phyloP scores from a whole-genome alignment of 2,329 filamentous ascomycete genomes.

The Epichloe glyceriae region DNA sequence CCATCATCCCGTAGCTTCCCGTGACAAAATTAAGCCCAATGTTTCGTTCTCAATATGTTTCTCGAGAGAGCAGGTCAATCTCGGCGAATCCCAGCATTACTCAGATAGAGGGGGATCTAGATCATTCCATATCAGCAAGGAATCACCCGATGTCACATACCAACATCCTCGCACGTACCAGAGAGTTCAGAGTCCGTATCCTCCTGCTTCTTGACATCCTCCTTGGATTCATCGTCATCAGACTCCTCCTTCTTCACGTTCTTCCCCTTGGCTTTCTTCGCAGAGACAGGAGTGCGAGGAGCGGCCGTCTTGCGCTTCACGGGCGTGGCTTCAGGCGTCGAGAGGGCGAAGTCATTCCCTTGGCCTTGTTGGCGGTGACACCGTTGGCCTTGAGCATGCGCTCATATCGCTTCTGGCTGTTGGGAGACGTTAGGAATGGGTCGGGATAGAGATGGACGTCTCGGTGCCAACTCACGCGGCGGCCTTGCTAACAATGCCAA shows the following conservation, averaged over 20 bases:
- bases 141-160: background rate
- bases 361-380: conserved; percentile 21
- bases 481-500: conserved; percentile 48
- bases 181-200: conserved; percentile 14
- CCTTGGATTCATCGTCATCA: conserved; percentile 12
- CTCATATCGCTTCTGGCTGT: conserved; percentile 55
- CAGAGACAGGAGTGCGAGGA: conserved; percentile 11
- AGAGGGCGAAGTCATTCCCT: conserved; percentile 1
- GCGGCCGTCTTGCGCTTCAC: conserved; percentile 19
- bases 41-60: too few relatives aligned
- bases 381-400: conserved; percentile 48
- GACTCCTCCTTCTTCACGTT: conserved; percentile 15
- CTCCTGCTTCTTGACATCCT: conserved; percentile 11
- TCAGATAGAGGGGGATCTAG: background rate
- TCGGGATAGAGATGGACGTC: background rate
- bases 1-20: background rate
- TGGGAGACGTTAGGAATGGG: background rate
- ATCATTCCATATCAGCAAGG: background rate
- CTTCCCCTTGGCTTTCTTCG: conserved; percentile 15
- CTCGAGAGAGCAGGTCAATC: too few relatives aligned
- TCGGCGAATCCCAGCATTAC: background rate
- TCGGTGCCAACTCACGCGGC: conserved; percentile 48
- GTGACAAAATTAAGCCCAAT: background rate
- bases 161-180: conserved; percentile 10
- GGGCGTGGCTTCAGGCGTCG: conserved; percentile 10